Percentiles rank a stretch among this genome's conserved stretches.
Evolutionary conservation across 495 filamentous ascomycete genomes (phyloP).

Genomic region (Aspergillus homomorphus): DNA sequence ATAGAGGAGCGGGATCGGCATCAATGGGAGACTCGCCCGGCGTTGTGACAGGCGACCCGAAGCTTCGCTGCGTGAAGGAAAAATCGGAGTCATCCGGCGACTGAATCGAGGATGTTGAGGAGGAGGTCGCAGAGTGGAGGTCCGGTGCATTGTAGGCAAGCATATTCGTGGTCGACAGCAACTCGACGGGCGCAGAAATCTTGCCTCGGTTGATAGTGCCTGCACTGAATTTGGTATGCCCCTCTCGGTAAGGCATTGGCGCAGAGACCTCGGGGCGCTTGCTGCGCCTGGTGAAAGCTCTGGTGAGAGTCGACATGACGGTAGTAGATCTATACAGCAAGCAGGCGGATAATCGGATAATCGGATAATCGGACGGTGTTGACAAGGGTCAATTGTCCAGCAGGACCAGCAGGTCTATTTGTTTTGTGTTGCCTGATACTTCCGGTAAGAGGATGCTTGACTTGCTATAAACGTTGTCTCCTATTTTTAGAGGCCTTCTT

Average conservation of each 20-base stretch:
- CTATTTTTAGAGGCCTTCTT: slow-evolving; percentile 22
- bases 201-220: slow-evolving; percentile 54
- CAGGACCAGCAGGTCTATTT: slow-evolving; percentile 7
- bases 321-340: slow-evolving; percentile 3
- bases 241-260: slow-evolving; percentile 49
- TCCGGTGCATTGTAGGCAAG: slow-evolving; percentile 90
- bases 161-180: slow-evolving; percentile 94
- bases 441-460: slow-evolving; percentile 7
- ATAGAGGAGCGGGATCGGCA: slow-evolving; percentile 63
- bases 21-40: slow-evolving; percentile 71
- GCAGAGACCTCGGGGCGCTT: slow-evolving; percentile 50
- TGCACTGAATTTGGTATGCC: slow-evolving; percentile 44
- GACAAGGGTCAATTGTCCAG: not conserved
- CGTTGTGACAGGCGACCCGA: slow-evolving; percentile 61
- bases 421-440: slow-evolving; percentile 11
- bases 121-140: slow-evolving; percentile 54
- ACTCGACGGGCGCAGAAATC: slow-evolving; percentile 83
- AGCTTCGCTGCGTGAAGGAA: slow-evolving; percentile 53
- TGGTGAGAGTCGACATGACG: slow-evolving; percentile 50
- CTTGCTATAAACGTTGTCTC: slow-evolving; percentile 3
- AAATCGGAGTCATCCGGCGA: slow-evolving; percentile 63
- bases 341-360: not conserved
- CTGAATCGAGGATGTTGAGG: slow-evolving; percentile 53
- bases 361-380: slow-evolving; percentile 1
- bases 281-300: slow-evolving; percentile 64